Conservation (phyloP, 2,329 filamentous ascomycete species). For the Coniella vitis region DNA sequence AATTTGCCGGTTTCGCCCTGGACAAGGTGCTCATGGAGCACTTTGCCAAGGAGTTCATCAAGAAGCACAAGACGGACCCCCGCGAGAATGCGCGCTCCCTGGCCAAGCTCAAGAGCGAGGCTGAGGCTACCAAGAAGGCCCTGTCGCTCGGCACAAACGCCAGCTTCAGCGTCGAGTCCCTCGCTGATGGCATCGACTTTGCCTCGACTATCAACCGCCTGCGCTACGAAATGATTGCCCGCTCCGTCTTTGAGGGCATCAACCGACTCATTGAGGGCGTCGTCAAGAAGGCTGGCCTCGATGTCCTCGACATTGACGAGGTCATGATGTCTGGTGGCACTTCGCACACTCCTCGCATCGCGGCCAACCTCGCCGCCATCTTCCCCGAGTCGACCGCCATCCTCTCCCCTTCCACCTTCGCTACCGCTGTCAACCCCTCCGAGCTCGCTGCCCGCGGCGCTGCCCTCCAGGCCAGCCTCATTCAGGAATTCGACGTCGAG, state of each 20-base stretch:
- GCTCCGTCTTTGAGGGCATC: conserved; percentile 84
- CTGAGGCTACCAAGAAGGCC: conserved; percentile 86
- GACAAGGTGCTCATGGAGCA: conserved; percentile 91
- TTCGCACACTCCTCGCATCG: conserved; percentile 89
- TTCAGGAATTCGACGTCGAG: conserved; percentile 87
- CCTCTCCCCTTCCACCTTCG: conserved; percentile 72
- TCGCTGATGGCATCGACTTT: conserved; percentile 87
- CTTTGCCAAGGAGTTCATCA: conserved; percentile 97
- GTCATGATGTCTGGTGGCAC: conserved; percentile 89
- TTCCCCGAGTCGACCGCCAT: conserved; percentile 77
- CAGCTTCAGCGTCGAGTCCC: conserved; percentile 85
- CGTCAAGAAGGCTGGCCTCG: conserved; percentile 85
- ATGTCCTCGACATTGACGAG: conserved; percentile 89
- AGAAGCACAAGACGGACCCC: conserved; percentile 90
- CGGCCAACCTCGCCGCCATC: conserved; percentile 67
- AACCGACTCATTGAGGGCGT: conserved; percentile 76
- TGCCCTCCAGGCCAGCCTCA: conserved; percentile 88
- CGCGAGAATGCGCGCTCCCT: conserved; percentile 72
- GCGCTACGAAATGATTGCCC: conserved; percentile 82
- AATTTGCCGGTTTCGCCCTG: conserved; percentile 77
- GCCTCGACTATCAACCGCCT: conserved; percentile 86
- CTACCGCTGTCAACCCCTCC: conserved; percentile 82
- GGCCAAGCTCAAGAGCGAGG: conserved; percentile 87
- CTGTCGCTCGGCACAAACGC: conserved; percentile 84
- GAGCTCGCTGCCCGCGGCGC: conserved; percentile 85